These are phyloP conservation scores for Melampsora occidentalis DNA, from an alignment of 1,284 basidiomycete species.

Conservation along the genomic window DNA sequence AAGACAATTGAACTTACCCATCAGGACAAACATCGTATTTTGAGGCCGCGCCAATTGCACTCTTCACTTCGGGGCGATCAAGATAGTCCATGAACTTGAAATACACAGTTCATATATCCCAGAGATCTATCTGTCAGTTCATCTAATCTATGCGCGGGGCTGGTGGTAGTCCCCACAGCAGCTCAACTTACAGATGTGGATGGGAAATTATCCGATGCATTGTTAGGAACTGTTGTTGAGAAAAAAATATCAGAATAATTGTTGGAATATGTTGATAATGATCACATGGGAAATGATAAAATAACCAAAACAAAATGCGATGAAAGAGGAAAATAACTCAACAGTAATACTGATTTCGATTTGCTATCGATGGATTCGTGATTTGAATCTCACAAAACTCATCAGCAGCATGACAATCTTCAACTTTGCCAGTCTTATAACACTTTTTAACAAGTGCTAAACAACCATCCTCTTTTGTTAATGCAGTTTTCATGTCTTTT, in stretches of 20 bases:
- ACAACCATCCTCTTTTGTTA: constrained; percentile 21
- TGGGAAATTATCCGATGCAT: not conserved
- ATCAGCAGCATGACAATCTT: constrained; percentile 31
- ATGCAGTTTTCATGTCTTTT: not conserved
- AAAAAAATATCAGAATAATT: constrained; percentile 3
- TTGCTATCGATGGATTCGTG: constrained; percentile 13
- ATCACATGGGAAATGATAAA: not conserved
- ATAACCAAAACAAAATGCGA: not conserved
- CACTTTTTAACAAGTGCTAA: constrained; percentile 26
- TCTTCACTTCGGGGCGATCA: constrained; percentile 12
- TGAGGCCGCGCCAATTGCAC: constrained; percentile 33
- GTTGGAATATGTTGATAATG: not conserved
- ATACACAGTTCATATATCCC: not conserved
- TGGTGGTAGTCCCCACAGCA: not conserved
- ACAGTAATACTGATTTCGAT: constrained; percentile 40
- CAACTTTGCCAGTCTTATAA: constrained; percentile 15
- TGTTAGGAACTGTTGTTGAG: not conserved
- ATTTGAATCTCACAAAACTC: constrained; percentile 19
- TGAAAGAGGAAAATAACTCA: constrained; percentile 3
- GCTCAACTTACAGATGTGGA: not conserved
- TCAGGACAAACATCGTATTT: constrained; percentile 34
- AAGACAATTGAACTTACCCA: constrained; percentile 19
- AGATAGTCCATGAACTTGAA: constrained; percentile 33
- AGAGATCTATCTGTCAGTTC: not conserved
- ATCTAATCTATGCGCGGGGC: not conserved